A percentile compares a stretch with the other conserved stretches of the same genome.
phyloP scores from a whole-genome alignment of 441 rosid species.

The Erysimum cheiri region DNA sequence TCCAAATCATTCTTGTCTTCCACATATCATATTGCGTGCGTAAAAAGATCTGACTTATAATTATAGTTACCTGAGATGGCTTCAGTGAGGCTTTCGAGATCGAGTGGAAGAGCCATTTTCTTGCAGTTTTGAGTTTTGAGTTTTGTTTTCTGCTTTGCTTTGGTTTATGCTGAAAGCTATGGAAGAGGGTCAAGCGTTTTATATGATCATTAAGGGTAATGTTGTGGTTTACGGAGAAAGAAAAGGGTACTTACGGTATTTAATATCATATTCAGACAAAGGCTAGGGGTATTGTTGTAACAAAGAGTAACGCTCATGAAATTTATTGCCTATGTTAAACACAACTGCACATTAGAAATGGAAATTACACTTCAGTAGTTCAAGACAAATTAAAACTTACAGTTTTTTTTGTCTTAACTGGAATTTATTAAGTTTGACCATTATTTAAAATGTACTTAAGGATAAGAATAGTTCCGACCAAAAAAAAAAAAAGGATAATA shows the following conservation, averaged over 20 bases:
- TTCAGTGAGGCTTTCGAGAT: constrained; percentile 54
- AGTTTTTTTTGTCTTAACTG: constrained; percentile 8
- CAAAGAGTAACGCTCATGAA: constrained; percentile 26
- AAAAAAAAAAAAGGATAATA: no score
- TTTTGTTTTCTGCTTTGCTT: not conserved
- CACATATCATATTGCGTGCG: not conserved
- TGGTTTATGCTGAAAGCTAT: constrained; percentile 20
- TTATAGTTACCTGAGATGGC: constrained; percentile 71
- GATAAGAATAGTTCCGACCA: no score
- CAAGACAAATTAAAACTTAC: not conserved
- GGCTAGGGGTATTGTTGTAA: constrained; percentile 17
- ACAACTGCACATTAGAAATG: not conserved
- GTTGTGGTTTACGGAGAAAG: constrained; percentile 18
- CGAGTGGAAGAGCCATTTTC: constrained; percentile 58
- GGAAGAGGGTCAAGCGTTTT: constrained; percentile 32
- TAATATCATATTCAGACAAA: constrained; percentile 15
- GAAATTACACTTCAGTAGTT: not conserved
- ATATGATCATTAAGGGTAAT: constrained; percentile 38
- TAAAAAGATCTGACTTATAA: not conserved
- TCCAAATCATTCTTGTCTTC: constrained; percentile 10
- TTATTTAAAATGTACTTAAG: not conserved
- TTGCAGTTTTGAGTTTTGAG: not conserved
- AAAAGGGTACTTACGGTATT: constrained; percentile 30
- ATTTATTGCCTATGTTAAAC: constrained; percentile 22
- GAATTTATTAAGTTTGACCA: constrained; percentile 34